Evolutionary conservation across 2,329 filamentous ascomycete species (phyloP).

Genomic region (Magnaporthales sp.): DNA sequence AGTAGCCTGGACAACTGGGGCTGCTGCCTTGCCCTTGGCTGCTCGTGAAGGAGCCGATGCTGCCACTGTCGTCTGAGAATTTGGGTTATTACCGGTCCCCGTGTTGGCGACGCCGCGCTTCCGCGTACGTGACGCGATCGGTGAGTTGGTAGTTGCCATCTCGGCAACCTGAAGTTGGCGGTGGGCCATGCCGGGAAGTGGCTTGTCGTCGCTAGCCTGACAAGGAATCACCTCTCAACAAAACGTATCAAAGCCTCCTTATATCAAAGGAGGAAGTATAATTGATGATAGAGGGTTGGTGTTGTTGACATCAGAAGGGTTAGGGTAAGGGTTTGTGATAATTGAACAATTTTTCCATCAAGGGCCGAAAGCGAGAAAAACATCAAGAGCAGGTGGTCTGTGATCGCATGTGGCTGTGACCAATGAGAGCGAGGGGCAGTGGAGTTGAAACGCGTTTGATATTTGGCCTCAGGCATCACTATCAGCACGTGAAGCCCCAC

Average conservation of each 20-base stretch:
- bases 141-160: not conserved
- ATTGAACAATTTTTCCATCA: not conserved
- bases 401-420: not conserved
- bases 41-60: not conserved
- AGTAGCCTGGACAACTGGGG: not conserved
- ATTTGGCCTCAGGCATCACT: not conserved
- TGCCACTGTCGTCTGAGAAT: not conserved
- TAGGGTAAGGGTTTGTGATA: constrained; percentile 1
- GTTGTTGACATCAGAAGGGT: not conserved
- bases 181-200: not conserved
- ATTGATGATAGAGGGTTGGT: not conserved
- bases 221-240: not conserved
- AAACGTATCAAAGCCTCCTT: not conserved
- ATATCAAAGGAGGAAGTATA: not conserved
- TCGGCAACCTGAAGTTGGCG: not conserved
- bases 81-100: not conserved
- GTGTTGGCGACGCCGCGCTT: not conserved
- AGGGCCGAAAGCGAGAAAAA: not conserved
- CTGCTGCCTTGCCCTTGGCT: not conserved
- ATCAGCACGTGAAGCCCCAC: not conserved
- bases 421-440: not conserved
- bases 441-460: not conserved
- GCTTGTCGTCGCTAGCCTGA: not conserved
- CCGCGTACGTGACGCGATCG: not conserved
- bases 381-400: not conserved